Base-by-base conservation (phyloP, 106 monocot genomes). In the Gastrodia elata region DNA sequence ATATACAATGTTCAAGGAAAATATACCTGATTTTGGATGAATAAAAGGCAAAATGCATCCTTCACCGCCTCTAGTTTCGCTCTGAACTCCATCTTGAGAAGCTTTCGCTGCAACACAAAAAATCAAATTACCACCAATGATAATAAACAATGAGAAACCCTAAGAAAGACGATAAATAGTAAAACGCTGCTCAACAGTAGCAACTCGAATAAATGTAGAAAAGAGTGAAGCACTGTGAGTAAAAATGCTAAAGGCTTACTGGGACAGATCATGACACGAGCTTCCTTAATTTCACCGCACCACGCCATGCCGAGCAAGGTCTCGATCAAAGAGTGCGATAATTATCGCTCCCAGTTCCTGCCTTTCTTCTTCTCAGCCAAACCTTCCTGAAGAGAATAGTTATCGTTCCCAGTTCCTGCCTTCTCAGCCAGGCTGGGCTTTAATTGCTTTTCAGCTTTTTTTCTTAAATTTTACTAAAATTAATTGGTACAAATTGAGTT, bases 241-340 rank as follows among this genome's bases (percentile, higher is more conserved):
- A 22, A 40, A n/a, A 38, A 69, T 69, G 39, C 25, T 9, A 34
- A 37, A 32, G 7, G n/a, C 68, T 68, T 76, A 68, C 76, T 10
- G n/a, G 67, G 75, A 34, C 64, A 39, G 76, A 76, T 68, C 67
- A 76, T 32, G 67, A 76, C 18, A 25, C 76, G 76, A 1, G 33
- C 48, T 48, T 46, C 44, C 68, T 67, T 40, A 42, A 76, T 68
- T 48, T 30, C 65, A 65, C 65, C 75, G 65, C 40, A 75, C 75
- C 75, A 75, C 22, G 69, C 20, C 69, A 39, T 40, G 22, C 40
- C n/a, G 10, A 69, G 40, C 36, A 35, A 41, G 11, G 20, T 39
- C 5, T 16, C 39, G 24, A 6, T n/a, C n/a, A n/a, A n/a, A n/a
- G n/a, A n/a, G n/a, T n/a, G n/a, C n/a, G n/a, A n/a, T n/a, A n/a